Percentiles rank a stretch among this genome's conserved stretches.
phyloP scores from a whole-genome alignment of 805 yeast species.

The Peterozyma xylosa region DNA sequence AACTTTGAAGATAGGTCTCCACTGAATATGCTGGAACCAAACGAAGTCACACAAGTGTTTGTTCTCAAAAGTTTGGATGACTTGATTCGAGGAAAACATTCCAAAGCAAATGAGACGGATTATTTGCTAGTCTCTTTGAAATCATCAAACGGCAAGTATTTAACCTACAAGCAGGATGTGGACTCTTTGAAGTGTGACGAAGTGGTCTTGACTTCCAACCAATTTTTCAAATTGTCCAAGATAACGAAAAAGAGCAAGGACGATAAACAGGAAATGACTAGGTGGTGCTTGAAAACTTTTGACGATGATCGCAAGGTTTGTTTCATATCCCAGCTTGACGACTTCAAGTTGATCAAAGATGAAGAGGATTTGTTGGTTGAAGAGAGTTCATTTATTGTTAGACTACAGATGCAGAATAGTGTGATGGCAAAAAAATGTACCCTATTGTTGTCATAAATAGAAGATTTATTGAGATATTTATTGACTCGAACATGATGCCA shows the following conservation, averaged over 20 bases:
- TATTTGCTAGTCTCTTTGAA: slow-evolving; percentile 15
- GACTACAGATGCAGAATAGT: slow-evolving; percentile 20
- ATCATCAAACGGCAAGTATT: slow-evolving; percentile 14
- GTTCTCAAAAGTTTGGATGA: slow-evolving; percentile 15
- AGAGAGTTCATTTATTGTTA: slow-evolving; percentile 14
- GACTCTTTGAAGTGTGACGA: slow-evolving; percentile 12
- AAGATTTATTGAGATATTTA: too few species aligned
- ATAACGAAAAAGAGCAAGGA: not conserved
- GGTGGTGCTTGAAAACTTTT: slow-evolving; percentile 2
- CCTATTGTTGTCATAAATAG: not conserved
- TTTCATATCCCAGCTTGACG: slow-evolving; percentile 4
- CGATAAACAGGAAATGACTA: not conserved
- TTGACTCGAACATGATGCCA: too few species aligned
- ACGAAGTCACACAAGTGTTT: slow-evolving; percentile 18
- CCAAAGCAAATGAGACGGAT: slow-evolving; percentile 6
- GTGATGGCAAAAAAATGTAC: slow-evolving; percentile 10
- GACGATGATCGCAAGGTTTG: slow-evolving; percentile 2
- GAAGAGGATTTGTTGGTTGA: slow-evolving; percentile 19
- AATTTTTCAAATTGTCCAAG: slow-evolving; percentile 16
- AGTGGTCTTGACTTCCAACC: slow-evolving; percentile 19
- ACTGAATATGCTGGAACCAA: slow-evolving; percentile 18
- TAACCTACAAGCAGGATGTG: slow-evolving; percentile 12
- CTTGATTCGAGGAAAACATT: slow-evolving; percentile 9
- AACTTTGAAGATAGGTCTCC: not conserved
- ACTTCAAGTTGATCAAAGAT: slow-evolving; percentile 19